These are phyloP conservation scores for Luffa acutangula DNA, from an alignment of 306 rosid species.

Conservation along the genomic window DNA sequence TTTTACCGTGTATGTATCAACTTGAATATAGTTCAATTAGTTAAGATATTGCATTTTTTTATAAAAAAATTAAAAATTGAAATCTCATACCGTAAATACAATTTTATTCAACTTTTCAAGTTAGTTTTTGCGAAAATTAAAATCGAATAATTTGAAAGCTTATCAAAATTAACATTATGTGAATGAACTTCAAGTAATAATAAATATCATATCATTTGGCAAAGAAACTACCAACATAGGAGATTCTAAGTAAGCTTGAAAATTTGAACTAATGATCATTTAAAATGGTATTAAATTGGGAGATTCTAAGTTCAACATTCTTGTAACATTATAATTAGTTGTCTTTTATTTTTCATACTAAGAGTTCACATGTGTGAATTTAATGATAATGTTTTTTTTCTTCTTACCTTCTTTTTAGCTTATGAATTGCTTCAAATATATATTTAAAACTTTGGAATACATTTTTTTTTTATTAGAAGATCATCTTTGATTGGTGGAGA, in stretches of 20 bases:
- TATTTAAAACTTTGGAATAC: not conserved
- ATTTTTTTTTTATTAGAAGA: not conserved
- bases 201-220: no score
- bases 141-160: no score
- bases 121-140: no score
- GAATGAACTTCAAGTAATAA: no score
- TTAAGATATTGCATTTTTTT: no score
- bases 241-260: not conserved
- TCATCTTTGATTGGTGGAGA: constrained; percentile 7
- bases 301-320: not conserved
- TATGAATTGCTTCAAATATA: not conserved
- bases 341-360: not conserved
- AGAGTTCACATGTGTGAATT: not conserved
- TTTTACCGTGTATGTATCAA: not conserved
- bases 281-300: not conserved
- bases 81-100: no score
- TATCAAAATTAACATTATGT: no score
- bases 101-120: no score
- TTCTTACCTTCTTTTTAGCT: not conserved
- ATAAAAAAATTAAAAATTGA: no score
- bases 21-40: no score
- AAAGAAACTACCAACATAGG: not conserved
- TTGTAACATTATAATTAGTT: not conserved
- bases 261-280: not conserved
- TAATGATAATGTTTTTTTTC: not conserved